A percentile compares a stretch with the other conserved stretches of the same genome.
These are phyloP conservation scores for Lagerstroemia speciosa DNA, from an alignment of 345 rosid genomes.

Conservation along the genomic window DNA sequence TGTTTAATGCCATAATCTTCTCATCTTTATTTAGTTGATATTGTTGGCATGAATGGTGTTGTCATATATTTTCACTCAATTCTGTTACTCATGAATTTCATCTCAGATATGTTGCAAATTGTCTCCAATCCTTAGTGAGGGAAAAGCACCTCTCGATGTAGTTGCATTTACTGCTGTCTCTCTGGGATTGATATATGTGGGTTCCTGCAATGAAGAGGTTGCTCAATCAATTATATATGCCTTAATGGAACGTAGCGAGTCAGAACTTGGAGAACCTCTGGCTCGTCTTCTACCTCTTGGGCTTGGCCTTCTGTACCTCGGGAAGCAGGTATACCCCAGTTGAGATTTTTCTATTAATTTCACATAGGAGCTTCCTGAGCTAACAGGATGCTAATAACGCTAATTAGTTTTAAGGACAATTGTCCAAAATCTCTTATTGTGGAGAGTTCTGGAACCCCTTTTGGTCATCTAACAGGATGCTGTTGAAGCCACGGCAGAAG, in stretches of 20 bases:
- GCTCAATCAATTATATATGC: conserved; percentile 86
- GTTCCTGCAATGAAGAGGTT: conserved; percentile 94
- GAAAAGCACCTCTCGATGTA: conserved; percentile 71
- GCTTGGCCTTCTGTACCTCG: conserved; percentile 92
- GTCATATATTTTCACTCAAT: background rate
- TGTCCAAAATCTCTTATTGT: background rate
- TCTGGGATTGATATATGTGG: conserved; percentile 84
- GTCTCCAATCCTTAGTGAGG: conserved; percentile 60
- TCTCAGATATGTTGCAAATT: conserved; percentile 54
- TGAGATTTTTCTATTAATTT: background rate
- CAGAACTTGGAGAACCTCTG: conserved; percentile 79
- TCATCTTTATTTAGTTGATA: background rate
- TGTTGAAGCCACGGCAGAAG: conserved; percentile 94
- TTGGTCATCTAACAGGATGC: conserved; percentile 42
- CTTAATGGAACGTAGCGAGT: conserved; percentile 73
- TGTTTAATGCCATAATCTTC: background rate
- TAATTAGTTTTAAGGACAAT: background rate
- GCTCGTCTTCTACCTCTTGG: conserved; percentile 80
- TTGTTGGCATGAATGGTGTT: background rate
- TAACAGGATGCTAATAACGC: background rate
- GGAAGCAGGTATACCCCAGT: conserved; percentile 70
- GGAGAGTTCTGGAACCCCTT: background rate
- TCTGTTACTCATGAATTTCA: background rate
- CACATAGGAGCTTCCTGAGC: background rate
- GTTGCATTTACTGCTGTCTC: conserved; percentile 80